These are phyloP conservation scores for Pythium myriotylum DNA, from an alignment of 352 stramenopile species.

Conservation along the genomic window DNA sequence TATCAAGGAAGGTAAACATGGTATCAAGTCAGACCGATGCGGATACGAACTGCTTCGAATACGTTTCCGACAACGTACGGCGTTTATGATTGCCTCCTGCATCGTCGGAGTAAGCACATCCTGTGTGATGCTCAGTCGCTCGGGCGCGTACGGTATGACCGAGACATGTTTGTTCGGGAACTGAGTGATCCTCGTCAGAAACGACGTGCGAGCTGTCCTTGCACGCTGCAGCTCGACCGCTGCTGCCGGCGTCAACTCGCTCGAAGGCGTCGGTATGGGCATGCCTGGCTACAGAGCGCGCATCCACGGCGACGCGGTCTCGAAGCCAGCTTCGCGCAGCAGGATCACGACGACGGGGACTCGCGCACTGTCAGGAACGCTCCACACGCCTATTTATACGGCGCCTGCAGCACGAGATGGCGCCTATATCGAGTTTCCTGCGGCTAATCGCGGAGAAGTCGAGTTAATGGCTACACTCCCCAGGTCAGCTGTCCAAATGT, in stretches of 20 bases:
- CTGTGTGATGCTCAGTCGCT: slow-evolving; percentile 69
- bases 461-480: slow-evolving; percentile 10
- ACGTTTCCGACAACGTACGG: too few species aligned
- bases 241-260: neutral
- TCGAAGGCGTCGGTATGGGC: neutral
- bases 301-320: neutral
- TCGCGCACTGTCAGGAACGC: too few species aligned
- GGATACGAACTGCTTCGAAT: neutral
- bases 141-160: slow-evolving; percentile 63
- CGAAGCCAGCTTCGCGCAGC: too few species aligned
- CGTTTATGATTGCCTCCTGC: slow-evolving; percentile 41
- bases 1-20: neutral
- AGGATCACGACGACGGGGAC: too few species aligned
- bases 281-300: neutral
- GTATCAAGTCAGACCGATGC: neutral
- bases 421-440: too few species aligned
- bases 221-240: slow-evolving; percentile 8
- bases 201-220: slow-evolving; percentile 37
- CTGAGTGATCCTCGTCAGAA: slow-evolving; percentile 50
- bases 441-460: neutral
- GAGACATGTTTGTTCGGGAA: slow-evolving; percentile 50
- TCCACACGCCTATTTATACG: slow-evolving; percentile 8
- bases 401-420: neutral
- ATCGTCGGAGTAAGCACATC: slow-evolving; percentile 49
- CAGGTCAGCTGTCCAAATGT: too few species aligned